Conservation (phyloP, 164 flowering plant genomes). For the Malania oleifera region DNA sequence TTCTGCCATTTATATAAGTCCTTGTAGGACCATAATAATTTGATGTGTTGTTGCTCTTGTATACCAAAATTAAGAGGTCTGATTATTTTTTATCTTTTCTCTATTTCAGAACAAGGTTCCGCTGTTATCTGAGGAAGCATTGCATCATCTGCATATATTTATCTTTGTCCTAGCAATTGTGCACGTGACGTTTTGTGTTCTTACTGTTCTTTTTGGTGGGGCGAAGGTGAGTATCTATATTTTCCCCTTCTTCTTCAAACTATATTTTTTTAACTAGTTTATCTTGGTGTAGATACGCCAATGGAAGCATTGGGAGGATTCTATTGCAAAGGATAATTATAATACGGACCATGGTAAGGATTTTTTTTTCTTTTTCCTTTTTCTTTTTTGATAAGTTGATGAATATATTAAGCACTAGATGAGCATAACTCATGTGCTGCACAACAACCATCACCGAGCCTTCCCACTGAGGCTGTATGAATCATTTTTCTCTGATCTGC, state of each 20-base stretch:
- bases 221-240: conserved; percentile 42
- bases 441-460: neutral
- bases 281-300: conserved; percentile 52
- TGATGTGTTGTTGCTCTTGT: neutral
- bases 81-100: neutral
- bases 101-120: conserved; percentile 64
- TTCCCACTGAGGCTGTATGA: no score
- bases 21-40: conserved; percentile 12
- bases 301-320: conserved; percentile 89
- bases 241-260: neutral
- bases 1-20: neutral
- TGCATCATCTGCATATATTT: conserved; percentile 91
- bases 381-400: neutral
- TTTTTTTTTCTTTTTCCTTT: neutral
- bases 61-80: no score
- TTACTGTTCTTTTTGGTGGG: conserved; percentile 75
- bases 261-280: neutral
- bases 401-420: no score
- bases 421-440: no score
- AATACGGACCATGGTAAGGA: conserved; percentile 39
- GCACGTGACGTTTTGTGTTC: conserved; percentile 69
- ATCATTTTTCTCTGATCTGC: no score
- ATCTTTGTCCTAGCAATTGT: conserved; percentile 86
- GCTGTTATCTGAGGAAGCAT: conserved; percentile 63
- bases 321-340: conserved; percentile 50